These are phyloP conservation scores for Aphanomyces astaci DNA, from an alignment of 352 stramenopile species.

Conservation along the genomic window DNA sequence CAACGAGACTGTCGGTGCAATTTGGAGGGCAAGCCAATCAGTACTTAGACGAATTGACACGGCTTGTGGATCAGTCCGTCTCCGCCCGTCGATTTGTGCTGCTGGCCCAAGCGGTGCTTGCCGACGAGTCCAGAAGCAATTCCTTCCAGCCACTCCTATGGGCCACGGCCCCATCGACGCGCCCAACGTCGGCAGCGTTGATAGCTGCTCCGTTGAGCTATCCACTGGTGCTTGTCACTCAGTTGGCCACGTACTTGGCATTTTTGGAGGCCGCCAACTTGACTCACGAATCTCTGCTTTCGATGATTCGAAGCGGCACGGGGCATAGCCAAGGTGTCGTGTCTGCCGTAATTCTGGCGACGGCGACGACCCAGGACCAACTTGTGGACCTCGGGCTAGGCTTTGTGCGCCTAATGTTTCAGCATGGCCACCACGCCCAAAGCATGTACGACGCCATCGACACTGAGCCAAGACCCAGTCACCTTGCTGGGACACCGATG, in stretches of 20 bases:
- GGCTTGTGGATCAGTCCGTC: neutral
- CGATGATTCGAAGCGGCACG: constrained; percentile 33
- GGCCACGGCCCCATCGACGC: neutral
- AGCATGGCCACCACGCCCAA: constrained; percentile 63
- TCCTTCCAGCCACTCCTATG: constrained; percentile 13
- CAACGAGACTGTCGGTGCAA: neutral
- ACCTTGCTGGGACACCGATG: constrained; percentile 63
- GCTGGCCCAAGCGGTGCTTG: neutral
- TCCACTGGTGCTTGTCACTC: constrained; percentile 60
- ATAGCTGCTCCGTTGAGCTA: constrained; percentile 60
- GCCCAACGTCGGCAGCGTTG: constrained; percentile 25
- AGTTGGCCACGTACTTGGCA: constrained; percentile 64
- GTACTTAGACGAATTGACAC: constrained; percentile 13
- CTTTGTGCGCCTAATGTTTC: constrained; percentile 72
- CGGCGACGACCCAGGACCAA: constrained; percentile 40
- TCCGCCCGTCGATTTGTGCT: neutral
- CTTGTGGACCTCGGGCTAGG: constrained; percentile 39
- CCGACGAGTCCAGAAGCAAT: constrained; percentile 14
- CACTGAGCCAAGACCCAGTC: constrained; percentile 25
- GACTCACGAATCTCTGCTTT: constrained; percentile 49
- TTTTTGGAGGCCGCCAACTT: constrained; percentile 46
- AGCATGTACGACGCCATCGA: constrained; percentile 35
- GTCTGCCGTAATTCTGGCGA: constrained; percentile 53
- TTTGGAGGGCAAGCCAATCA: neutral
- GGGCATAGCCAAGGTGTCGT: constrained; percentile 78